Evolutionary conservation across 306 rosid genomes (phyloP), one percentile per base, ranked within the genome.

Genomic region (Rosa lucieae): DNA sequence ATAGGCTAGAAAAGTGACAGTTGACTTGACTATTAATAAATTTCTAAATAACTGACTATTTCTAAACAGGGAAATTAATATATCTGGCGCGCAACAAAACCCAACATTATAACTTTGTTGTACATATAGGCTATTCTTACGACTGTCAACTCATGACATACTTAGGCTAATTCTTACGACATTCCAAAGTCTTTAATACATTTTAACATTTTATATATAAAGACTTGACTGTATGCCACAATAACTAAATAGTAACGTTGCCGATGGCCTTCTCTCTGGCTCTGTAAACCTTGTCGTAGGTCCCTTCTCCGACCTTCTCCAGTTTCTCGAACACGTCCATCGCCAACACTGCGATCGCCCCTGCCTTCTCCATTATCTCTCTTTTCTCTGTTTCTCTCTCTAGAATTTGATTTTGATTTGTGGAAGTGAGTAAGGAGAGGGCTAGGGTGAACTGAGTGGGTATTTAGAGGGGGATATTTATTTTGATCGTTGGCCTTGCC

Each of bases 301-400:
- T 92, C 14, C 97, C 97, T 86, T 94, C 97, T 51, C 98, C 98
- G 1, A 91, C 99, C 85, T 94, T 94, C 87, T 92, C 97, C 3
- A 91, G 87, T 82, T 91, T 94, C 91, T 94, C 93, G 77, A 88
- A 91, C 0, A 92, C 97, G 10, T 94, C 99, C 88, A 88, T 94
- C 8, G 93, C 97, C 62, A 97, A 91, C n/a, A 80, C 77, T 39
- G 74, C 26, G n/a, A 47, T 73, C 35, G 55, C 79, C 4, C 74
- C 63, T 58, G 63, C 69, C 66, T 76, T 78, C 26, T 89, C 92
- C 81, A 78, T 87, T 61, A 23, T 51, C 79, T 74, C 17, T 53
- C 35, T 12, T 39, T 11, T 62, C 15, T 39, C 29, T 23, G 26
- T 77, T 14, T 66, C n/a, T 66, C 20, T 68, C 70, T 55, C 26